Conservation (phyloP, 2,329 filamentous ascomycete genomes). For the Colletotrichum magnum region DNA sequence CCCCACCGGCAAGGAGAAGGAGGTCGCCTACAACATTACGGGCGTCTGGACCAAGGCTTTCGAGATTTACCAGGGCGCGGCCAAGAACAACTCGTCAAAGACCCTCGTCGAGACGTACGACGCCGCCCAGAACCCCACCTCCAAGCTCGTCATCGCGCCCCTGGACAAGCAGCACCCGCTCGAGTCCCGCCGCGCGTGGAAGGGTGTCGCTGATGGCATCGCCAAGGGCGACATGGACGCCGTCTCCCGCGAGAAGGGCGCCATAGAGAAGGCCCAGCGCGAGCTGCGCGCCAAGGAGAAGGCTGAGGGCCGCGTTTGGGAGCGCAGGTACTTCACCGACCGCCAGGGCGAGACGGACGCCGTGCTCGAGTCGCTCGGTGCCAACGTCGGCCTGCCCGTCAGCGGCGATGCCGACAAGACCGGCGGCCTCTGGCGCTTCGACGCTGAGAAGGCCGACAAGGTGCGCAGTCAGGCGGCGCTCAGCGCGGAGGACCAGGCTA, state of each 20-base stretch:
- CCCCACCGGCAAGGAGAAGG: slow-evolving; percentile 78
- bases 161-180: slow-evolving; percentile 87
- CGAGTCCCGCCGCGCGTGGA: slow-evolving; percentile 91
- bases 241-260: slow-evolving; percentile 83
- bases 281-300: slow-evolving; percentile 79
- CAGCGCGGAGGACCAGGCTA: slow-evolving; percentile 66
- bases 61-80: slow-evolving; percentile 77
- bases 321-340: slow-evolving; percentile 83
- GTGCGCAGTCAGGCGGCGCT: slow-evolving; percentile 67
- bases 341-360: slow-evolving; percentile 59
- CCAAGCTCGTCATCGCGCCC: slow-evolving; percentile 79
- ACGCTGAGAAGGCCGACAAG: slow-evolving; percentile 71
- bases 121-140: slow-evolving; percentile 69
- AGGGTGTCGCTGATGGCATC: slow-evolving; percentile 86
- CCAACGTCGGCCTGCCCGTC: slow-evolving; percentile 60
- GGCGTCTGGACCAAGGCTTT: slow-evolving; percentile 94
- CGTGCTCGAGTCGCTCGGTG: slow-evolving; percentile 61
- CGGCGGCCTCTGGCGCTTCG: slow-evolving; percentile 72
- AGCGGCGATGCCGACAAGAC: slow-evolving; percentile 73
- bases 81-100: slow-evolving; percentile 63
- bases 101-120: slow-evolving; percentile 73
- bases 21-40: slow-evolving; percentile 83
- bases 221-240: slow-evolving; percentile 86
- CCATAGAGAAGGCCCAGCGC: slow-evolving; percentile 92
- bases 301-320: slow-evolving; percentile 82